Evolutionary conservation across 2,329 filamentous ascomycete species (phyloP), one percentile per base, ranked within the genome.

Genomic region (Arthrobotrys pseudoclavata): DNA sequence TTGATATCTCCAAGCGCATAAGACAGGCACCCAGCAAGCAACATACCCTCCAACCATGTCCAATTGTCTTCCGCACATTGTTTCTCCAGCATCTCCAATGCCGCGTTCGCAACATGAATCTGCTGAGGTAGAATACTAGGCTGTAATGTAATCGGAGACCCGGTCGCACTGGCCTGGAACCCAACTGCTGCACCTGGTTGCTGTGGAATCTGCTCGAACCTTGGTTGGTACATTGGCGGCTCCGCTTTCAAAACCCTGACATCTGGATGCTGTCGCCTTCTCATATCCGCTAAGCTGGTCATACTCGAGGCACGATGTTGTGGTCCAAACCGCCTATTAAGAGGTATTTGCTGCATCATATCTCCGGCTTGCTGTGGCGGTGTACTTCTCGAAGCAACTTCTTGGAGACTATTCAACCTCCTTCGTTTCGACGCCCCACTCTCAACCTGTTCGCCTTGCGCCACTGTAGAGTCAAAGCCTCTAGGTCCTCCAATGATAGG

Each of bases 31-130:
- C 96, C 96, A 45, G 92, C 93, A 5, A 98, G 86, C 45, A 98
- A 86, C 86, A 98, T 94, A 1, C 96, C 96, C 82, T 98, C 95
- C 66, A 94, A 88, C 96, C 96, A 99, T 81, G 90, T 88, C 92
- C 93, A 96, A 9, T 87, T 88, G 81, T 91, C 93, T 83, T 95
- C 91, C 81, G 92, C 89, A 82, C 93, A 97, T 5, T 96, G 85
- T 79, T 87, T 89, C 15, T 89, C 90, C 20, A 97, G 86, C 81
- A 93, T 89, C 42, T 92, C 89, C 20, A 97, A 84, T 1, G 92
- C 91, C 5, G 88, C 86, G 55, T 86, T 88, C 7, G 93, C 93
- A 29, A 77, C 61, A 22, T 71, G 74, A 22, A 77, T 66, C 6
- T 62, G 67, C 24, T 68, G 67, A 48, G 74, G 74, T 31, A 77